Base-by-base conservation (phyloP, 192 early-diverging fungal species). In the Podila minutissima region DNA sequence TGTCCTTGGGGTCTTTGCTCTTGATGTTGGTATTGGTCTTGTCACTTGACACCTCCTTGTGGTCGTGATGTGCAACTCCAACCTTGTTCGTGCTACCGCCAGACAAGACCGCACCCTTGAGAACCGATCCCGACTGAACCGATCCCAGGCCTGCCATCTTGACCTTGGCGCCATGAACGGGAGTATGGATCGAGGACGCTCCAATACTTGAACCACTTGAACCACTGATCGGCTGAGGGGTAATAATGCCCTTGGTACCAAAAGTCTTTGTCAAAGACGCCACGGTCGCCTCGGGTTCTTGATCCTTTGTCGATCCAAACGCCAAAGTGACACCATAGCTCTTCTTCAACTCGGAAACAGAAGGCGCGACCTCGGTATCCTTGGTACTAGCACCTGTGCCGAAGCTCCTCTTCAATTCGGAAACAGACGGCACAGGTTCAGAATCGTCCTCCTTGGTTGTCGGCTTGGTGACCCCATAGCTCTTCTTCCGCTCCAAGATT, bases 81-180 rank as follows among this genome's bases (percentile, higher is more conserved):
- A 35, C 31, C n/a, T 53, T 59, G 33, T 50, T 46, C 5, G 26
- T 69, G 4, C 26, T 7, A 5, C 38, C 48, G 10, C 53, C n/a
- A 55, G 24, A 55, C 22, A n/a, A 8, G 20, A 24, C 26, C 29
- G 5, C 33, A 5, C 12, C 13, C 20, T 29, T 38, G 12, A 49
- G 19, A 26, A 31, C 55, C 46, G 33, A n/a, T n/a, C 55, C 62
- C 8, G 60, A 13, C 28, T 72, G 70, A n/a, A n/a, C 2, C 20
- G 70, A 37, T 15, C 62, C 70, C n/a, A 72, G 19, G 11, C 70
- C 70, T 12, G 70, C 61, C 70, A 64, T 72, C 35, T 64, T 72
- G 22, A 57, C 62, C 48, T 66, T 66, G 64, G 26, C 24, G 5
- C 9, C 48, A 13, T 26, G 13, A 29, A 4, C 49, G 11, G 24